Conservation (phyloP, 306 rosid genomes). For the Ammopiptanthus mongolicus region DNA sequence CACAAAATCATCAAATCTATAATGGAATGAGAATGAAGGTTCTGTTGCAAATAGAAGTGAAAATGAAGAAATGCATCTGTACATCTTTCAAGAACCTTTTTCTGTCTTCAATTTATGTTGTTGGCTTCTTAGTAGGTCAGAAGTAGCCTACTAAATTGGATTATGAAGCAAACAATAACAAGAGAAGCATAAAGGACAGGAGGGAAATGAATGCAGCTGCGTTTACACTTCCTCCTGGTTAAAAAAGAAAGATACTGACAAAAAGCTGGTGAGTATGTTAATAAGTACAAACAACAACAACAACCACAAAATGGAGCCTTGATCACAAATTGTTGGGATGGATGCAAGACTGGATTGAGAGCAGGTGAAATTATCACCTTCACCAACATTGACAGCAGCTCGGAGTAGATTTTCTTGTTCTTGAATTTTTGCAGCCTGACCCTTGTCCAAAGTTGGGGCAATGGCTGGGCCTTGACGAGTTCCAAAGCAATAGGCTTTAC, state of each 20-base stretch:
- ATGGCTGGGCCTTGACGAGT: slow-evolving; percentile 75
- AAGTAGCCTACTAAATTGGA: background rate
- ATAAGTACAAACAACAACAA: background rate
- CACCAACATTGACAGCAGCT: slow-evolving; percentile 79
- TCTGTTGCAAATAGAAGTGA: no score
- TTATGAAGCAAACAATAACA: background rate
- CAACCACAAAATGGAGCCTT: background rate
- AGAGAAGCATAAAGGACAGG: background rate
- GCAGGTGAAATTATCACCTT: slow-evolving; percentile 37
- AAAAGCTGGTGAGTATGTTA: background rate
- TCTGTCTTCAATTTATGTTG: no score
- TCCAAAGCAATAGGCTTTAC: slow-evolving; percentile 87
- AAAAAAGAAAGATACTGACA: background rate
- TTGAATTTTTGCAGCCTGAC: slow-evolving; percentile 92
- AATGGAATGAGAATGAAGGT: background rate
- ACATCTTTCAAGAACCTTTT: background rate
- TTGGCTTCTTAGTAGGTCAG: background rate
- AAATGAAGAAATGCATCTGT: no score
- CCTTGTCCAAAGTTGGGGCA: slow-evolving; percentile 86
- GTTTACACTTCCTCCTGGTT: background rate
- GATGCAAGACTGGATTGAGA: no score
- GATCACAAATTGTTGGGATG: no score
- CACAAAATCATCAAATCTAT: background rate
- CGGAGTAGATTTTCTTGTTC: slow-evolving; percentile 89
- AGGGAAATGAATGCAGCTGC: background rate